Conservation (phyloP, 106 monocot genomes). For the Chionographis japonica region DNA sequence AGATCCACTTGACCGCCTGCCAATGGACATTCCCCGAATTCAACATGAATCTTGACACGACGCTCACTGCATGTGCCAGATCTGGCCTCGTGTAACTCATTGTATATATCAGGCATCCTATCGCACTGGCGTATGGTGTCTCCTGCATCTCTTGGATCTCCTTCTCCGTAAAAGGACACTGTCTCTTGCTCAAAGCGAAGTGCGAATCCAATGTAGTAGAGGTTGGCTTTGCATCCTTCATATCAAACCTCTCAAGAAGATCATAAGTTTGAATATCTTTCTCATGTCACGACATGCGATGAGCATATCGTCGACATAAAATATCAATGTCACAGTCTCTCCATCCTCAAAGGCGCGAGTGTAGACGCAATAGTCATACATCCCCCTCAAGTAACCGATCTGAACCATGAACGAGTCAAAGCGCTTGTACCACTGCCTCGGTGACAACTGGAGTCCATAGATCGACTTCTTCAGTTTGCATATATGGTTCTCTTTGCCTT, state of each 20-base stretch:
- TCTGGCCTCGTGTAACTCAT: neutral
- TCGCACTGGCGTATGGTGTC: neutral
- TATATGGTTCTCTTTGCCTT: neutral
- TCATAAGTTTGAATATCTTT: neutral
- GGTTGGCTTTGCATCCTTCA: neutral
- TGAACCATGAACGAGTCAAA: slow-evolving; percentile 10
- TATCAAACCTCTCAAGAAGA: neutral
- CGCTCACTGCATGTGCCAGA: neutral
- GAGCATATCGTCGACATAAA: slow-evolving; percentile 7
- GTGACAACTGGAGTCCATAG: slow-evolving; percentile 2
- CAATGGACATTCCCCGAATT: slow-evolving; percentile 6
- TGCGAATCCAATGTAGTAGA: neutral
- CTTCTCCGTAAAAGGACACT: neutral
- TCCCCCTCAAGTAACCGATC: neutral
- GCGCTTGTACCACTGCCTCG: slow-evolving; percentile 6
- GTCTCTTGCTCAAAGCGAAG: neutral
- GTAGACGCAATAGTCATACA: slow-evolving; percentile 8
- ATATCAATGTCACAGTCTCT: neutral
- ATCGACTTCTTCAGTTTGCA: neutral
- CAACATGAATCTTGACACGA: slow-evolving; percentile 7
- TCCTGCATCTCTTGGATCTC: neutral
- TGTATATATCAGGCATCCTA: slow-evolving; percentile 8
- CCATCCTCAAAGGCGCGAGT: neutral
- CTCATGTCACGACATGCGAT: too few relatives aligned
- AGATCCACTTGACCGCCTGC: slow-evolving; percentile 1